Evolutionary conservation across 345 rosid species (phyloP).

Genomic region (Lenwebbia sp.): DNA sequence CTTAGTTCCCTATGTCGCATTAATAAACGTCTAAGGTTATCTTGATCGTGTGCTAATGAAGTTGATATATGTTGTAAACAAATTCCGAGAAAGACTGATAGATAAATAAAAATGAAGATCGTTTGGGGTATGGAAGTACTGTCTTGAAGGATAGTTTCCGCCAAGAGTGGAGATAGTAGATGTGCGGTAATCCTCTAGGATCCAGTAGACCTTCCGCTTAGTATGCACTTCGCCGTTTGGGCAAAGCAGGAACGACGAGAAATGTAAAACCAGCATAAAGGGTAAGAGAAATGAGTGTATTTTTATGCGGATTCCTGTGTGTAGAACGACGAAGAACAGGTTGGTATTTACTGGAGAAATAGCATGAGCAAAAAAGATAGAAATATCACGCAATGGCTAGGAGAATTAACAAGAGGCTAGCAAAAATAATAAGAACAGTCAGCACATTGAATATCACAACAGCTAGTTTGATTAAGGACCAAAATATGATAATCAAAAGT

Average conservation of each 20-base stretch:
- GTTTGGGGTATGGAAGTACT: too few relatives aligned
- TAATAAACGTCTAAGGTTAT: not conserved
- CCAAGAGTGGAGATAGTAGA: not conserved
- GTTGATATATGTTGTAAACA: not conserved
- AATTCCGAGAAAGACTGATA: too few relatives aligned
- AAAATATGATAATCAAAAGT: not conserved
- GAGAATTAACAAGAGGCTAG: not conserved
- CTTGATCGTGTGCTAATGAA: not conserved
- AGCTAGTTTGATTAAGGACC: not conserved
- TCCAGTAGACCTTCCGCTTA: not conserved
- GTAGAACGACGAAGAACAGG: not conserved
- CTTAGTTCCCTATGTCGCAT: not conserved
- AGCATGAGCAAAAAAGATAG: not conserved
- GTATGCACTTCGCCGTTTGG: not conserved
- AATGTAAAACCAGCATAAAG: not conserved
- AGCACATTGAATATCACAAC: not conserved
- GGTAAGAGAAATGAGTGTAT: not conserved
- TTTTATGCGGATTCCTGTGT: not conserved
- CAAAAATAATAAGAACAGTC: not conserved
- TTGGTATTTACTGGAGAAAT: not conserved
- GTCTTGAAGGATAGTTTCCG: not conserved
- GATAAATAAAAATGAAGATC: not conserved
- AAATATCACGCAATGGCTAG: not conserved
- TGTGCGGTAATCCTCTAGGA: not conserved
- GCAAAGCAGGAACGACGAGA: not conserved